Evolutionary conservation across 352 stramenopile species (phyloP), one percentile per base, ranked within the genome.

Genomic region (Phytopythium vexans): DNA sequence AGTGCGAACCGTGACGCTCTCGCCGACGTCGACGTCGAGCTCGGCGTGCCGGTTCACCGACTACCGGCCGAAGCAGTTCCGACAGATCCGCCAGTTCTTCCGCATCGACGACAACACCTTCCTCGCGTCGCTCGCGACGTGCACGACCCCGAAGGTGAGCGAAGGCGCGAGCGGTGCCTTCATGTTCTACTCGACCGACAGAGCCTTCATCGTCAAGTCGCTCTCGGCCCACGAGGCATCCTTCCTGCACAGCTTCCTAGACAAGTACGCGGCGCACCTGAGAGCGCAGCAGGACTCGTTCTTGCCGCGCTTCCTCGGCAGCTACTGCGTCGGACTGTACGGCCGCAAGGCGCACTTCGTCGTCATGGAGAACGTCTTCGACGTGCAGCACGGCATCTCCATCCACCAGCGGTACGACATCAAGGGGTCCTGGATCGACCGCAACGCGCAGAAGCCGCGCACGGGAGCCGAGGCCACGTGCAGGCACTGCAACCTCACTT

Each of bases 351-450:
- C 75, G 43, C 73, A 82, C 54, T 96, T 96, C 56, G 84, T 91
- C 15, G 86, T 96, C 36, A 96, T 96, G 86, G 79, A 90, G 46
- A 96, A 96, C 49, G 72, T 96, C 4, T 93, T 96, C 52, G 79
- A 92, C 66, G 76, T 88, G 1, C 75, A 88, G 41, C 77, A 89
- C 50, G 74, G 75, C 33, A 66, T 86, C 21, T 74, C 73, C 2
- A 88, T 95, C 50, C 81, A 96, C 54, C 74, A 91, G 63, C 70
- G 77, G 8, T 96, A 94, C 60, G 87, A 96, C 51, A 86, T 96
- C 54, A 96, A 96, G 61, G 87, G 87, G 14, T 89, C 74, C 8
- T 95, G 83, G 82, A 67, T 95, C 16, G 81, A 89, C 56, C 77
- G 81, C 36, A 88, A 89, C 34, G 81, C 77, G 0, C 68, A 85